These are phyloP conservation scores for Colletotrichum sp. DNA, from an alignment of 2,329 filamentous ascomycete genomes.

Conservation along the genomic window DNA sequence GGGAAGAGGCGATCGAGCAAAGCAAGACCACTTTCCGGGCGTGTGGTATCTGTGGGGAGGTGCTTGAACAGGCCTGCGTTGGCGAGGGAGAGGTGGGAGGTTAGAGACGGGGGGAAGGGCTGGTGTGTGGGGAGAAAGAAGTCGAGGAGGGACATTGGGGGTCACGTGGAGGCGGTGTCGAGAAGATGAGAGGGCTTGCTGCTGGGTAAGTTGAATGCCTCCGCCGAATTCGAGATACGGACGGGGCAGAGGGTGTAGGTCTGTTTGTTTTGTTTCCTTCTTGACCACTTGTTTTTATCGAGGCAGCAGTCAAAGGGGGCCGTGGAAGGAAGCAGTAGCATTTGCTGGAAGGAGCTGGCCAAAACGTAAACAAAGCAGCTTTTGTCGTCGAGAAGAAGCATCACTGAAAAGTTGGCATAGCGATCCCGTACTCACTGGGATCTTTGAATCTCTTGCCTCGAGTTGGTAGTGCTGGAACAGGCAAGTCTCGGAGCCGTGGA, in stretches of 20 bases:
- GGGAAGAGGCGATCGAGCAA: neutral
- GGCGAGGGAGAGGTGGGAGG: neutral
- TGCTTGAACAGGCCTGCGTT: neutral
- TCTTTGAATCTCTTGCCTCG: neutral
- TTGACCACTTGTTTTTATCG: too few species aligned
- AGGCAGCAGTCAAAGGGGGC: neutral
- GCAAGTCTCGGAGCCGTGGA: neutral
- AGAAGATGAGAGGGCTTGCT: too few species aligned
- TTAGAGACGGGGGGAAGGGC: fast-evolving
- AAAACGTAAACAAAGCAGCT: neutral
- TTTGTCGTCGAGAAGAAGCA: neutral
- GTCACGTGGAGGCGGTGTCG: neutral
- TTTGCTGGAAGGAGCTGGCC: neutral
- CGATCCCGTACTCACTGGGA: neutral
- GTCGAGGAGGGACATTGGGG: neutral
- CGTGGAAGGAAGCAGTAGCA: neutral
- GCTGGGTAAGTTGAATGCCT: too few species aligned
- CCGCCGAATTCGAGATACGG: too few species aligned
- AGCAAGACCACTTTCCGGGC: neutral
- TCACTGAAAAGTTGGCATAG: neutral
- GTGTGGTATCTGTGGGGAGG: neutral
- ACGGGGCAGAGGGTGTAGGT: too few species aligned
- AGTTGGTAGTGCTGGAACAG: neutral
- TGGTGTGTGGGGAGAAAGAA: fast-evolving
- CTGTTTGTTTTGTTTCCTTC: too few species aligned